Conservation (phyloP, 2,329 filamentous ascomycete species). For the Fusarium illudens region DNA sequence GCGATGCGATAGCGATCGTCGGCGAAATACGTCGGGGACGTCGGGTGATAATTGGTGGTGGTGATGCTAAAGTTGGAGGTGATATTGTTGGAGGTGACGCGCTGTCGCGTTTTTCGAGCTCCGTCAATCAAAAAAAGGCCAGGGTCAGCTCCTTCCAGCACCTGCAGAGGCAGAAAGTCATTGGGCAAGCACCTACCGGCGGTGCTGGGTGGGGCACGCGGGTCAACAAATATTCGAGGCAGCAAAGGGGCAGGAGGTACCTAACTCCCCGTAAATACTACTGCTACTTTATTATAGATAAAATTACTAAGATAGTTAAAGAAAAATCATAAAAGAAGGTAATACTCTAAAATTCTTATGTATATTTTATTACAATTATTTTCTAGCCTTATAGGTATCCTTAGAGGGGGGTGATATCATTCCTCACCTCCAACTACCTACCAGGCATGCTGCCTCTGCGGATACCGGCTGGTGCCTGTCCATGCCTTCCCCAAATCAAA, state of each 20-base stretch:
- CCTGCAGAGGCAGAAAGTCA: background rate
- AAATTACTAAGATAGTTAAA: no score
- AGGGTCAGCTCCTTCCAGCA: slow-evolving; percentile 22
- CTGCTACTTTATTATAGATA: no score
- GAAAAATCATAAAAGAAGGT: no score
- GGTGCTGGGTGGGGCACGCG: background rate
- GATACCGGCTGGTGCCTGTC: background rate
- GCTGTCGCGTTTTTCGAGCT: slow-evolving; percentile 36
- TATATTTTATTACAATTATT: no score
- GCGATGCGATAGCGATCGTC: slow-evolving; percentile 1
- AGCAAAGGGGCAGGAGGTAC: no score
- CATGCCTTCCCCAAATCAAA: background rate
- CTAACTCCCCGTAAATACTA: no score
- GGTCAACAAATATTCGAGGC: no score
- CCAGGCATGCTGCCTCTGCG: no score
- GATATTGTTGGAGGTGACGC: slow-evolving; percentile 29
- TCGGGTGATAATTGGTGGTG: slow-evolving; percentile 10
- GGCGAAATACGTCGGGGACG: background rate
- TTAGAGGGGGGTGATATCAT: no score
- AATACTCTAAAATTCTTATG: no score
- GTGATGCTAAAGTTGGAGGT: slow-evolving; percentile 18
- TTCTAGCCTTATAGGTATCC: no score
- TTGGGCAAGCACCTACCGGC: slow-evolving; percentile 2
- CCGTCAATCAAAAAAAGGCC: slow-evolving; percentile 29
- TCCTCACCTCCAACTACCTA: no score